phyloP scores from a whole-genome alignment of 345 rosid genomes.

The Mangifera indica region DNA sequence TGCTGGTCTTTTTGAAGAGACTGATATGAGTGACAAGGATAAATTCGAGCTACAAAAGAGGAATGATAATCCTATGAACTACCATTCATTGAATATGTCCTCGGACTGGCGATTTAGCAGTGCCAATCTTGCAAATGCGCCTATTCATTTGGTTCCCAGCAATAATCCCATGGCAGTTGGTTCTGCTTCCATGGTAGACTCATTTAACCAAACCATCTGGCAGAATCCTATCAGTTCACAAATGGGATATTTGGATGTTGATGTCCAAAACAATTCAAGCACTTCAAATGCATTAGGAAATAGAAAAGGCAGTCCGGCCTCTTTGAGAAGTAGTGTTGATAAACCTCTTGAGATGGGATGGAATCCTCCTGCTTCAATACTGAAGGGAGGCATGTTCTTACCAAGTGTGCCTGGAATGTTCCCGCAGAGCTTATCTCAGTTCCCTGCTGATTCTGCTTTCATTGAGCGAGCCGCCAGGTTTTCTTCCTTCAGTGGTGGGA shows the following conservation, averaged over 20 bases:
- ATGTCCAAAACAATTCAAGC: conserved; percentile 40
- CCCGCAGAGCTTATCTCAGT: conserved; percentile 71
- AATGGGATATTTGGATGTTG: conserved; percentile 61
- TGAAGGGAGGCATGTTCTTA: conserved; percentile 58
- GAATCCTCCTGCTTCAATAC: conserved; percentile 59
- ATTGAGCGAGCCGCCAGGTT: conserved; percentile 96
- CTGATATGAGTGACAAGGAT: conserved; percentile 68
- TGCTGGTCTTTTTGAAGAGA: conserved; percentile 30
- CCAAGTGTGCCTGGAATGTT: conserved; percentile 54
- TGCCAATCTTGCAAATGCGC: conserved; percentile 46
- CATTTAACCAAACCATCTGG: conserved; percentile 67
- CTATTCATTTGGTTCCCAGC: conserved; percentile 49
- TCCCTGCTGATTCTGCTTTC: conserved; percentile 86
- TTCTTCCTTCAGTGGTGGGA: conserved; percentile 76
- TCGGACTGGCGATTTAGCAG: conserved; percentile 61
- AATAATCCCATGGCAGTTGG: conserved; percentile 54
- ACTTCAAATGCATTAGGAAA: conserved; percentile 36
- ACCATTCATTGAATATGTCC: conserved; percentile 45
- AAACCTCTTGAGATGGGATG: conserved; percentile 69
- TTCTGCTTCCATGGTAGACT: conserved; percentile 59
- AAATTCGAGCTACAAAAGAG: conserved; percentile 58
- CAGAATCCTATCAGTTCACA: conserved; percentile 59
- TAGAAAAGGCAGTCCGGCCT: conserved; percentile 40
- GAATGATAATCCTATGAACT: conserved; percentile 38
- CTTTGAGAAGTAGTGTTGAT: conserved; percentile 49